Conservation (phyloP, 768 basidiomycete species). For the Dioszegia hungarica region DNA sequence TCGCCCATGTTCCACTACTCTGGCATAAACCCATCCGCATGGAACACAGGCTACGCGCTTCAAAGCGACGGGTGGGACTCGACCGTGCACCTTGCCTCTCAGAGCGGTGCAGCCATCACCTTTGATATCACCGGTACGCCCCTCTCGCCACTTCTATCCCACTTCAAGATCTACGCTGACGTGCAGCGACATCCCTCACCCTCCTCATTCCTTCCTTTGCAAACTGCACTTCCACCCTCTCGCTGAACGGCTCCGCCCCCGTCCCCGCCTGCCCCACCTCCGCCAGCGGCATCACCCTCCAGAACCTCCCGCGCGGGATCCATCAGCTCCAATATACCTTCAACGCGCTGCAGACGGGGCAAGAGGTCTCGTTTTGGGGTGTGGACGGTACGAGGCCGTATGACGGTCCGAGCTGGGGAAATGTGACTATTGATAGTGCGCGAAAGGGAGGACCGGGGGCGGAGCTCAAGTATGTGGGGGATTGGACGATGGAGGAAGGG, state of each 20-base stretch:
- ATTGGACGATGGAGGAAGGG: conserved; percentile 6
- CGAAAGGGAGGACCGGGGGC: conserved; percentile 1
- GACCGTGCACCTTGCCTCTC: conserved; percentile 29
- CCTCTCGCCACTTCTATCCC: neutral
- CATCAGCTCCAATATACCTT: conserved; percentile 24
- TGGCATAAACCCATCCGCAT: conserved; percentile 9
- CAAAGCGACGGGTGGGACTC: conserved; percentile 35
- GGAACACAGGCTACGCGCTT: conserved; percentile 32
- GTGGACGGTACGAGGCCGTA: conserved; percentile 20
- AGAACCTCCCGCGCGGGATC: conserved; percentile 26
- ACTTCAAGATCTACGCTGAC: neutral
- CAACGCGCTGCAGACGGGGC: conserved; percentile 4
- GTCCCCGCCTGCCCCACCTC: conserved; percentile 31
- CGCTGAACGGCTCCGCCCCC: conserved; percentile 31
- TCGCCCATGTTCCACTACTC: conserved; percentile 21
- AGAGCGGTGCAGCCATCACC: conserved; percentile 11
- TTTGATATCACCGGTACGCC: conserved; percentile 39
- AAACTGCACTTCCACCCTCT: conserved; percentile 29
- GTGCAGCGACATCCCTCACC: conserved; percentile 27
- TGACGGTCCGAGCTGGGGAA: conserved; percentile 4
- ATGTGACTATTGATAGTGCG: conserved; percentile 32
- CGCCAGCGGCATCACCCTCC: conserved; percentile 21
- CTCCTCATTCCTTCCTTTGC: conserved; percentile 27
- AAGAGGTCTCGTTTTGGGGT: conserved; percentile 40
- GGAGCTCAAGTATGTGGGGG: conserved; percentile 8